Evolutionary conservation across 768 basidiomycete genomes (phyloP).

Genomic region (Hericium rajendrae): DNA sequence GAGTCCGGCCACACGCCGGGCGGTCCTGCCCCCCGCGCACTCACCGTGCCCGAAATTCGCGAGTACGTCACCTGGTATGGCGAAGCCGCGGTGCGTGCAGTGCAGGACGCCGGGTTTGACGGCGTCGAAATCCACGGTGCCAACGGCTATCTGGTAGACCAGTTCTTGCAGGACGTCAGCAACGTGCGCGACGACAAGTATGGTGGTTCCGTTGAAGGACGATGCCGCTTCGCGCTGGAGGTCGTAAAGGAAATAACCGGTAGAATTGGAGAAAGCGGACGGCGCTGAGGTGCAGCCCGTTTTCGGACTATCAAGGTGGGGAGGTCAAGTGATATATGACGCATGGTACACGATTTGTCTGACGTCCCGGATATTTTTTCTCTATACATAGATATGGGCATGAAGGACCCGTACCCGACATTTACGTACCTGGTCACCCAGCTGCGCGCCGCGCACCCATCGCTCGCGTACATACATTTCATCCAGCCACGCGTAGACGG

Average conservation of each 20-base stretch:
- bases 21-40: neutral
- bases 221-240: constrained; percentile 35
- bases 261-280: constrained; percentile 33
- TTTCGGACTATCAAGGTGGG: constrained; percentile 22
- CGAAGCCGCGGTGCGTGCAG: neutral
- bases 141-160: constrained; percentile 28
- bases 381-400: constrained; percentile 29
- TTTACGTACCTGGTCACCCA: constrained; percentile 39
- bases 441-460: constrained; percentile 30
- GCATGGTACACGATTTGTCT: neutral
- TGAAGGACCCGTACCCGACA: constrained; percentile 44
- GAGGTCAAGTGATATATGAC: no score
- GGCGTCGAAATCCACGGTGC: constrained; percentile 31
- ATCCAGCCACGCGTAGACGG: constrained; percentile 21
- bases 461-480: constrained; percentile 31
- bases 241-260: constrained; percentile 28
- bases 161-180: constrained; percentile 28
- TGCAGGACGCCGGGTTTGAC: neutral
- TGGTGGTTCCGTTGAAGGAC: constrained; percentile 40
- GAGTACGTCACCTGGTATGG: neutral
- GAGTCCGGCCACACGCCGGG: neutral
- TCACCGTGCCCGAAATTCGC: neutral
- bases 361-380: neutral
- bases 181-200: constrained; percentile 39
- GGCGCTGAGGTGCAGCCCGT: constrained; percentile 31